Evolutionary conservation across 805 yeast species (phyloP), one percentile per base, ranked within the genome.

Genomic region (Wickerhamiella australiensis): DNA sequence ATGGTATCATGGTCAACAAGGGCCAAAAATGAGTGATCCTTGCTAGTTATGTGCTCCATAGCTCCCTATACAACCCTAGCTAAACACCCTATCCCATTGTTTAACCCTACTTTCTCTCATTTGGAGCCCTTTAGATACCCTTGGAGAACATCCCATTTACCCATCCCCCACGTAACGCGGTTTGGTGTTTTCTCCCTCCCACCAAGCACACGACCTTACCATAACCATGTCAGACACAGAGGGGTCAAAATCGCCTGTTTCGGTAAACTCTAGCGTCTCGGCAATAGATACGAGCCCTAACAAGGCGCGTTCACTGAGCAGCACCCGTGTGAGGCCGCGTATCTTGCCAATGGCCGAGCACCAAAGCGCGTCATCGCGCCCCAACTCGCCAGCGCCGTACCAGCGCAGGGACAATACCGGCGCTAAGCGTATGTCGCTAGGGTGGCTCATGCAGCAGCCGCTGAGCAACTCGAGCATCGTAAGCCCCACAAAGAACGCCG

Each of bases 381-480:
- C 35, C 22, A 25, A 7, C 25, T 36, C 33, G 15, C 40, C 38
- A 13, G 33, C 25, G n/a, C 45, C 22, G 18, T 17, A 13, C 23
- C n/a, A 21, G 3, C 7, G 44, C 12, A 12, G 31, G 12, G 31
- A 41, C 21, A 46, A 46, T n/a, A 20, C 37, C 20, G 49, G 49
- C 37, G 49, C 49, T 7, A 46, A 46, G 18, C 45, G 50, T 15
- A 47, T 42, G 46, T 40, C 49, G n/a, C 22, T 49, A 15, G 49
- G 38, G n/a, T 50, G 49, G 53, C 37, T 50, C 38, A 13, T 36
- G 31, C 50, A 37, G 36, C 46, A 50, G 25, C 50, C 49, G 8
- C 15, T 36, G 15, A 22, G 29, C 3, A 36, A 36, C 37, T 22
- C 22, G 20, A 23, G 22, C 44, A 11, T 21, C 48, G 18, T n/a